Evolutionary conservation across 2,329 filamentous ascomycete species (phyloP).

Genomic region (Scedosporium apiospermum): DNA sequence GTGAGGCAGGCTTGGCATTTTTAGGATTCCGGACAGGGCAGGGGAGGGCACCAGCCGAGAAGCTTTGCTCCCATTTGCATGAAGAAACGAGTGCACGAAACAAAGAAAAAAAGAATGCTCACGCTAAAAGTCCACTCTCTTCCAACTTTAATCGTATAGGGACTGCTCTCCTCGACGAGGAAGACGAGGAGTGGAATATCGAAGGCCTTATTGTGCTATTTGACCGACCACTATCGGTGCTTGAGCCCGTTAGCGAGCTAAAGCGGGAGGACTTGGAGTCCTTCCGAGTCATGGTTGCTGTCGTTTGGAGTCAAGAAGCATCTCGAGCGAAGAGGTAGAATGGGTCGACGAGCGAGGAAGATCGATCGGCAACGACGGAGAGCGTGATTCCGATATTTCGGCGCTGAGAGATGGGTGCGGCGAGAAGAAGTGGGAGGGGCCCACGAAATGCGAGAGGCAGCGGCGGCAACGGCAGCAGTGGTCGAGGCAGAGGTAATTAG

Average conservation of each 20-base stretch:
- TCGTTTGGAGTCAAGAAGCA: neutral
- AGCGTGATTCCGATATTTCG: too few species aligned
- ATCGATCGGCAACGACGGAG: neutral
- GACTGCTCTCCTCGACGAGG: constrained; percentile 12
- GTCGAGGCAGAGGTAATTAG: neutral
- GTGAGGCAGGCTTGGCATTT: neutral
- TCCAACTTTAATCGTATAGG: constrained; percentile 26
- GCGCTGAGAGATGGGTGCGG: neutral
- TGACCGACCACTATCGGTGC: constrained; percentile 57
- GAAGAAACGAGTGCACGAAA: neutral
- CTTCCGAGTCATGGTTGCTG: constrained; percentile 55
- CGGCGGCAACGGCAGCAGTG: neutral
- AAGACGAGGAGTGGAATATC: constrained; percentile 17
- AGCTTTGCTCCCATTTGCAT: too few species aligned
- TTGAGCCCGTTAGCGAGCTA: constrained; percentile 56
- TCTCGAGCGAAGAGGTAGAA: neutral
- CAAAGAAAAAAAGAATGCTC: constrained; percentile 12
- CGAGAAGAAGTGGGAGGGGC: neutral
- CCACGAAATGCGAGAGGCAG: neutral
- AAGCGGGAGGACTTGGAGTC: constrained; percentile 50
- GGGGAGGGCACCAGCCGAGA: too few species aligned
- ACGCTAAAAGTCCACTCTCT: constrained; percentile 33
- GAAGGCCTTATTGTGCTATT: constrained; percentile 52
- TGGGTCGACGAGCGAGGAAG: neutral
- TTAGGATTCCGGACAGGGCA: too few species aligned